Base-by-base conservation (phyloP, 2,329 filamentous ascomycete genomes). In the Acrodontium crateriforme region DNA sequence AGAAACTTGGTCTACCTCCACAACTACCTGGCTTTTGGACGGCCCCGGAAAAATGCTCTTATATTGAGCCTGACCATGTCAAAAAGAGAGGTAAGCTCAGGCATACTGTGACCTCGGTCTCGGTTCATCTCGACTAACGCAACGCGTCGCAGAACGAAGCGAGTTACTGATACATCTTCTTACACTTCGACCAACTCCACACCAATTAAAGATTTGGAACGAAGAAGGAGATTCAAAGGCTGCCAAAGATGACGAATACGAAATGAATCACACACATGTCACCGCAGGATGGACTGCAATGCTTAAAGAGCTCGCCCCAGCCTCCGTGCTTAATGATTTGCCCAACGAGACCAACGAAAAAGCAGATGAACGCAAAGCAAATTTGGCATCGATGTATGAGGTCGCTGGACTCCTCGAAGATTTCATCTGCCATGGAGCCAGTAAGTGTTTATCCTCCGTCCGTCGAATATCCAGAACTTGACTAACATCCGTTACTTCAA, bases 31-130 rank as follows among this genome's bases (percentile, higher is more conserved):
- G 24, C 3, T 56, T 50, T 46, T 56, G 53, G 54, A 53, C 54
- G 7, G 18, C n/a, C 11, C 28, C 9, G 15, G 27, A 39, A 3
- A 27, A 60, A 23, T 71, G 78, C 28, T 62, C 69, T 9, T 77
- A 81, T 48, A 76, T 70, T 44, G 78, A 83, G 50, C 78, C 78
- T 1, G 78, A 83, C 43, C 78, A 83, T 53, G 56, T 80, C 25
- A 68, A 69, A 41, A 80, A 77, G 47, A 59, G 65, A 44, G 73
- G 76, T 79, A 33, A 25, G 46, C 38, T n/a, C 6, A 29, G 12
- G 1, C 8, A 13, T 2, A 19, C n/a, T 28, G 13, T 20, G n/a
- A n/a, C n/a, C n/a, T n/a, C n/a, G n/a, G n/a, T n/a, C n/a, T n/a
- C n/a, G n/a, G 8, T 23, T n/a, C 8, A 28, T 2, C 16, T 15